Conservation (phyloP, 768 basidiomycete genomes). For the Mrakia gelida region DNA sequence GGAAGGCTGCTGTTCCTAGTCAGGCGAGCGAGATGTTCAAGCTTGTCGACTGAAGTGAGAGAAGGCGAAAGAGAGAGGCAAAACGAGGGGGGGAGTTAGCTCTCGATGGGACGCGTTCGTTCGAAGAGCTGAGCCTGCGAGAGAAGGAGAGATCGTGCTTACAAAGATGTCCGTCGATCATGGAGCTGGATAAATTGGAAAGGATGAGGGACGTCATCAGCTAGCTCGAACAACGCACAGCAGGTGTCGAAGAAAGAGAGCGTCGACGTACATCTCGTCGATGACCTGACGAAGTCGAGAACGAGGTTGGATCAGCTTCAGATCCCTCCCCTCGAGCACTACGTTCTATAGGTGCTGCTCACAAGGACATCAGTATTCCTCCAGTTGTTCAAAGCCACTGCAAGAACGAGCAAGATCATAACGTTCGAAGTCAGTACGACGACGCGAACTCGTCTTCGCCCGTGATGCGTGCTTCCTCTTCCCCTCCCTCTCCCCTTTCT, state of each 20-base stretch:
- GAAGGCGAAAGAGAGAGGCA: neutral
- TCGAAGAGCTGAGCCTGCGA: neutral
- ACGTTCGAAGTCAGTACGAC: neutral
- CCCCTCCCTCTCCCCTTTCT: neutral
- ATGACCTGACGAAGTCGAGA: neutral
- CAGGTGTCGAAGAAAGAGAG: constrained; percentile 4
- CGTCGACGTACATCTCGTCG: constrained; percentile 51
- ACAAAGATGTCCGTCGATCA: constrained; percentile 74
- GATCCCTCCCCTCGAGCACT: constrained; percentile 64
- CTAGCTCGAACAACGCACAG: too few species aligned
- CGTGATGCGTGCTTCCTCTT: neutral
- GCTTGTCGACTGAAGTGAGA: constrained; percentile 61
- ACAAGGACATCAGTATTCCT: constrained; percentile 72
- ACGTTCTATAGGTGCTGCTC: constrained; percentile 55
- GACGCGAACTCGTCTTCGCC: neutral
- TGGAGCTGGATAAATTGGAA: constrained; percentile 60
- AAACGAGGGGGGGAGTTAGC: too few species aligned
- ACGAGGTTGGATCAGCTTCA: constrained; percentile 60
- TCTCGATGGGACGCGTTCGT: neutral
- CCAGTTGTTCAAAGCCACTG: constrained; percentile 63
- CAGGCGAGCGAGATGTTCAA: constrained; percentile 62
- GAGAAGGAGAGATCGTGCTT: neutral
- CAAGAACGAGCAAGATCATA: constrained; percentile 36
- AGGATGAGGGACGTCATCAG: neutral
- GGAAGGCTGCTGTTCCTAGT: constrained; percentile 61